phyloP scores from a whole-genome alignment of 306 rosid genomes.

The Pachyrhizus erosus region DNA sequence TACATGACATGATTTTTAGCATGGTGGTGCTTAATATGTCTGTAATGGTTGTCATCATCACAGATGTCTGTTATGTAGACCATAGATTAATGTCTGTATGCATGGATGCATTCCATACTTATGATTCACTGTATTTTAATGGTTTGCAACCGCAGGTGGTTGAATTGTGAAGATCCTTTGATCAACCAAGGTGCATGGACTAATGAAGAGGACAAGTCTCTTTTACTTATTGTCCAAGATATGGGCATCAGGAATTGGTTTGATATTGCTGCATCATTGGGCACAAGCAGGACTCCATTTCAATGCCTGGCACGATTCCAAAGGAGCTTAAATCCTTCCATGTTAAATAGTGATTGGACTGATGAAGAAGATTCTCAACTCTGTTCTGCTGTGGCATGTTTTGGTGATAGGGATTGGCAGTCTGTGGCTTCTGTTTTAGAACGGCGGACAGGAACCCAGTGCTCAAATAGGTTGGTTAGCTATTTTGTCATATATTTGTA shows the following conservation, averaged over 20 bases:
- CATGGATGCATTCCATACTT: constrained; percentile 30
- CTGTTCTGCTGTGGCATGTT: constrained; percentile 64
- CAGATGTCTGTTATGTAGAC: constrained; percentile 58
- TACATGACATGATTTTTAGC: constrained; percentile 55
- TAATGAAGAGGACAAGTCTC: constrained; percentile 70
- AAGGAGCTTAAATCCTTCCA: constrained; percentile 88
- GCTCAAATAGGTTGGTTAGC: constrained; percentile 91
- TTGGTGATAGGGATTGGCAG: constrained; percentile 84
- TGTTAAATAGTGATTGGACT: constrained; percentile 90
- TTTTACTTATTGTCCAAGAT: constrained; percentile 67
- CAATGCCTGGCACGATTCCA: constrained; percentile 93
- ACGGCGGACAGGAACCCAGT: constrained; percentile 88
- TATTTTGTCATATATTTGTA: not conserved
- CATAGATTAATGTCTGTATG: constrained; percentile 25
- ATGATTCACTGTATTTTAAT: constrained; percentile 28
- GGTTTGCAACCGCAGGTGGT: constrained; percentile 71
- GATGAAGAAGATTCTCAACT: constrained; percentile 90
- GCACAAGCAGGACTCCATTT: constrained; percentile 89
- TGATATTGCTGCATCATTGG: constrained; percentile 66
- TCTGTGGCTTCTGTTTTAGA: constrained; percentile 83
- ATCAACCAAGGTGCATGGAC: constrained; percentile 77
- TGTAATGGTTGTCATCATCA: constrained; percentile 75
- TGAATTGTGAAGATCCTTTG: constrained; percentile 93
- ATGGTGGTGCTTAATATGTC: constrained; percentile 63
- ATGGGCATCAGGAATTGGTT: constrained; percentile 80